Evolutionary conservation across 768 basidiomycete genomes (phyloP).

Genomic region (Boletus coccyginus): DNA sequence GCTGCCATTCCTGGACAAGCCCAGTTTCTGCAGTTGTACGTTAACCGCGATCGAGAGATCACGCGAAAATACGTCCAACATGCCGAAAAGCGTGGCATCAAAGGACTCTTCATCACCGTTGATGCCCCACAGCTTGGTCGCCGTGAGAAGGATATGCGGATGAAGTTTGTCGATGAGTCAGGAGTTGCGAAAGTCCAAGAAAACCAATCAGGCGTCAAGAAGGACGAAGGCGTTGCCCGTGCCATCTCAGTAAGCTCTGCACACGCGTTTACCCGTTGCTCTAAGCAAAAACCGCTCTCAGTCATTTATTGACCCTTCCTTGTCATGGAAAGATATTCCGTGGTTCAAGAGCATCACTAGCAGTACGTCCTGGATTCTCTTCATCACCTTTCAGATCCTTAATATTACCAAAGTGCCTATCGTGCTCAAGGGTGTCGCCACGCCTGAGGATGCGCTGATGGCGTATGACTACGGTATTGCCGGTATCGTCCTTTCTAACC

Average conservation of each 20-base stretch:
- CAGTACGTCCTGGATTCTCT: conserved; percentile 37
- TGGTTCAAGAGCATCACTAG: conserved; percentile 77
- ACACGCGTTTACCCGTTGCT: conserved; percentile 28
- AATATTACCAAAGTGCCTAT: conserved; percentile 61
- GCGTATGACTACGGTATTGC: conserved; percentile 72
- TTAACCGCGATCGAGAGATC: conserved; percentile 84
- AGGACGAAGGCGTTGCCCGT: conserved; percentile 76
- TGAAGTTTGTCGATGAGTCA: conserved; percentile 81
- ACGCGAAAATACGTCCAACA: conserved; percentile 84
- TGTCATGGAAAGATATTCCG: conserved; percentile 63
- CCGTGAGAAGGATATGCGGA: conserved; percentile 91
- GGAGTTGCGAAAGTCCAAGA: conserved; percentile 25
- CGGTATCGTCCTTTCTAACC: conserved; percentile 77
- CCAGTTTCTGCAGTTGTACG: conserved; percentile 84
- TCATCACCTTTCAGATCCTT: not conserved
- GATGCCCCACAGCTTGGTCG: conserved; percentile 93
- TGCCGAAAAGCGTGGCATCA: conserved; percentile 83
- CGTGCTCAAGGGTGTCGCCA: conserved; percentile 79
- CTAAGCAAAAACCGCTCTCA: conserved; percentile 30
- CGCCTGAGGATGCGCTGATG: conserved; percentile 79
- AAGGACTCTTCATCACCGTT: conserved; percentile 91
- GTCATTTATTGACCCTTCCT: conserved; percentile 89
- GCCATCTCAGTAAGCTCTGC: conserved; percentile 71
- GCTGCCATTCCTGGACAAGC: conserved; percentile 72
- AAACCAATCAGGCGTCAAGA: conserved; percentile 28